These are phyloP conservation scores for Metschnikowia peoriensis DNA, from an alignment of 805 yeast genomes.

Conservation along the genomic window DNA sequence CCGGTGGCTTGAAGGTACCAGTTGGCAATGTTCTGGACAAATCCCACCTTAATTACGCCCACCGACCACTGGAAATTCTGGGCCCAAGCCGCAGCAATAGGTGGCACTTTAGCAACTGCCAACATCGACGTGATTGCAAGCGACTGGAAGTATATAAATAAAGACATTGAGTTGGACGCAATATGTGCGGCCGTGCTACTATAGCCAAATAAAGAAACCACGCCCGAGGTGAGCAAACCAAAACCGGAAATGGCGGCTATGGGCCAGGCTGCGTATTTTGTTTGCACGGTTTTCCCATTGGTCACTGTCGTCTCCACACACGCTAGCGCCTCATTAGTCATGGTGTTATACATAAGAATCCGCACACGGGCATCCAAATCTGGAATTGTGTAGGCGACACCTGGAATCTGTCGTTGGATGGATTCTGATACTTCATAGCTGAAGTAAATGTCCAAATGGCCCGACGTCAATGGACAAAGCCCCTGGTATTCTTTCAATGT, in stretches of 20 bases:
- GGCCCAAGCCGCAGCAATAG: constrained; percentile 97
- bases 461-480: constrained; percentile 83
- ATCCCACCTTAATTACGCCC: constrained; percentile 76
- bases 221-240: constrained; percentile 84
- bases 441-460: constrained; percentile 73
- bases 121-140: constrained; percentile 91
- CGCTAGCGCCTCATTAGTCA: constrained; percentile 57
- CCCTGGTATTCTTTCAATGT: constrained; percentile 37
- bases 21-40: constrained; percentile 79
- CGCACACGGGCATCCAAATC: constrained; percentile 90
- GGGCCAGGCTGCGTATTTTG: constrained; percentile 82
- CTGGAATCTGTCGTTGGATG: constrained; percentile 60
- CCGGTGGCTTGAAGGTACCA: constrained; percentile 98
- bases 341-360: constrained; percentile 53
- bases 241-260: constrained; percentile 88
- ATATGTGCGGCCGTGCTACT: constrained; percentile 93
- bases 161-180: constrained; percentile 91
- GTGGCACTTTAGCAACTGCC: constrained; percentile 91
- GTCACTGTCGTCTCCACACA: constrained; percentile 86
- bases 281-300: constrained; percentile 92
- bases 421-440: constrained; percentile 42
- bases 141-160: constrained; percentile 91
- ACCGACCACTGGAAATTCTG: constrained; percentile 96
- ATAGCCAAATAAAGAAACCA: constrained; percentile 84
- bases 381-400: constrained; percentile 85